These are phyloP conservation scores for Malus fusca DNA, from an alignment of 306 rosid genomes.

Conservation along the genomic window DNA sequence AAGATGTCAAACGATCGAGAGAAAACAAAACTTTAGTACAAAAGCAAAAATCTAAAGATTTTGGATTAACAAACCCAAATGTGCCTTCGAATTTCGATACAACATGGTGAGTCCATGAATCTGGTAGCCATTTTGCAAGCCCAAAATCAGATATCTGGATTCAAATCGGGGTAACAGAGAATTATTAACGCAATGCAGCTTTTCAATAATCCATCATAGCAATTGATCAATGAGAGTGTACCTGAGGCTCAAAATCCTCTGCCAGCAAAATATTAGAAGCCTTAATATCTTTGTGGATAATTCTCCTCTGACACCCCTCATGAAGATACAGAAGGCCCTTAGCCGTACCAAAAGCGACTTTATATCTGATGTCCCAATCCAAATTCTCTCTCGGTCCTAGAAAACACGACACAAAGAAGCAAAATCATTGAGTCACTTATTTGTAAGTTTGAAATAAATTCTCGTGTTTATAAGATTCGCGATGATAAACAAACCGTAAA, in stretches of 20 bases:
- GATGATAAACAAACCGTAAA: constrained; percentile 54
- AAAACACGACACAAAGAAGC: constrained; percentile 6
- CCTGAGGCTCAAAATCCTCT: constrained; percentile 95
- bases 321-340: constrained; percentile 88
- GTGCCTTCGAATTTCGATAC: constrained; percentile 95
- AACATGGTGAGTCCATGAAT: constrained; percentile 93
- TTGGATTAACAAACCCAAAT: constrained; percentile 68
- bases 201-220: background rate
- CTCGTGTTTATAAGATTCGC: background rate
- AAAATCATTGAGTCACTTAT: background rate
- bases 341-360: constrained; percentile 75
- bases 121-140: constrained; percentile 96
- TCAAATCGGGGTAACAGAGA: constrained; percentile 17
- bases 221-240: constrained; percentile 13
- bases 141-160: constrained; percentile 91
- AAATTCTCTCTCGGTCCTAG: constrained; percentile 76
- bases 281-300: constrained; percentile 92
- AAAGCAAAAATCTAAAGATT: constrained; percentile 1
- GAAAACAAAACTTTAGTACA: background rate
- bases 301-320: constrained; percentile 90
- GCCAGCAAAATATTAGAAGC: constrained; percentile 87
- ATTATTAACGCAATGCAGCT: background rate
- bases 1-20: constrained; percentile 4
- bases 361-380: constrained; percentile 67
- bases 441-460: constrained; percentile 2